Evolutionary conservation across 1,284 basidiomycete genomes (phyloP).

Genomic region (Inonotus obliquus): DNA sequence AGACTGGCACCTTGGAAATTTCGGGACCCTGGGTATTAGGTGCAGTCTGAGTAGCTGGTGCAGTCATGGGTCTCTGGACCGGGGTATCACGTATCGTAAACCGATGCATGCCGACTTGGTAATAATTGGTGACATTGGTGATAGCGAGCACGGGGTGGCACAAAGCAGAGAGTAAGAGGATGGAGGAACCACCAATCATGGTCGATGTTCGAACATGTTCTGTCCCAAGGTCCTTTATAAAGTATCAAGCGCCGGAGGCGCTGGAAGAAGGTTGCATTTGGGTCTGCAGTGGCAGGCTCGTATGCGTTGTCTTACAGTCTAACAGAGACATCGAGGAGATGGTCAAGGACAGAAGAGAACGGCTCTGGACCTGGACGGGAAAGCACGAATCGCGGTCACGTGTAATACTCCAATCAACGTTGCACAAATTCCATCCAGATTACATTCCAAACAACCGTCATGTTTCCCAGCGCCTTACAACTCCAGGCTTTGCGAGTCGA

Average conservation of each 20-base stretch:
- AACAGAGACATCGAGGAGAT: background rate
- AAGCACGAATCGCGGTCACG: background rate
- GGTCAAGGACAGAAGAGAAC: background rate
- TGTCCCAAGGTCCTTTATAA: background rate
- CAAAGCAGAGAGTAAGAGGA: background rate
- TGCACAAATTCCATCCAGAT: too few species aligned
- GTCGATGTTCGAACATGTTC: background rate
- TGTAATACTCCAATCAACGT: background rate
- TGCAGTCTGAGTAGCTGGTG: too few species aligned
- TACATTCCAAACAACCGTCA: too few species aligned
- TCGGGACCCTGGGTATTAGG: background rate
- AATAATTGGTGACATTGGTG: background rate
- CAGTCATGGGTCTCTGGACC: background rate
- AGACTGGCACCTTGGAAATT: background rate
- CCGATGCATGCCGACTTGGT: conserved; percentile 11
- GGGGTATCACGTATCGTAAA: conserved; percentile 10
- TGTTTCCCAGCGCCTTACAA: too few species aligned
- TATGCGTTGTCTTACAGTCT: background rate
- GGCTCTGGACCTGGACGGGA: background rate
- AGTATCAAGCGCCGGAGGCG: background rate
- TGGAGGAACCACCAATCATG: background rate
- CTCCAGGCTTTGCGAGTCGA: too few species aligned
- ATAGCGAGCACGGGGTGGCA: background rate
- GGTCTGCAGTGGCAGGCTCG: background rate
- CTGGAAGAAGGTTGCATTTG: background rate